Conservation (phyloP, 371 early-diverging fungal genomes). For the Synchytrium microbalum region DNA sequence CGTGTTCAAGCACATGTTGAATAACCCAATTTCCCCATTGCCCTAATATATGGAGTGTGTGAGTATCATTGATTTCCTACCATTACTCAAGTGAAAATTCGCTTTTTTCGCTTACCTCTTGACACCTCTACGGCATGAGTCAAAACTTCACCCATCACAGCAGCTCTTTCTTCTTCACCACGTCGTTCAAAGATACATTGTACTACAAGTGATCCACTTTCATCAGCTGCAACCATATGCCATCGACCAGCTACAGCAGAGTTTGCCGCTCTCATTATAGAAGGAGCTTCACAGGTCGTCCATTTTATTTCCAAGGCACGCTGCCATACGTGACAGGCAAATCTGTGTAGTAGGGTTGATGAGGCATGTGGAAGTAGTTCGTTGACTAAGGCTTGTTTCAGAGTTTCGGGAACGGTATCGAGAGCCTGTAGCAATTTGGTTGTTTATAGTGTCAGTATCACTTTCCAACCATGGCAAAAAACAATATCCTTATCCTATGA, state of each 20-base stretch:
- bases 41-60: slow-evolving; percentile 21
- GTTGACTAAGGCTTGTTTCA: slow-evolving; percentile 45
- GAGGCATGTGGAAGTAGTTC: slow-evolving; percentile 56
- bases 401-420: slow-evolving; percentile 54
- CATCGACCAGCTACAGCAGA: slow-evolving; percentile 50
- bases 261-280: slow-evolving; percentile 54
- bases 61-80: neutral
- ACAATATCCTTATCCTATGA: neutral
- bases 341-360: slow-evolving; percentile 66
- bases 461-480: too few species aligned
- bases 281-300: slow-evolving; percentile 35
- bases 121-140: slow-evolving; percentile 51
- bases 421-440: slow-evolving; percentile 36
- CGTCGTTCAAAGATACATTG: slow-evolving; percentile 73
- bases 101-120: slow-evolving; percentile 28
- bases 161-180: slow-evolving; percentile 51
- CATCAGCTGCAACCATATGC: slow-evolving; percentile 64
- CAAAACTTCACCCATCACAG: slow-evolving; percentile 53
- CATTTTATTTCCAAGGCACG: slow-evolving; percentile 65
- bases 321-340: slow-evolving; percentile 77
- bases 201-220: slow-evolving; percentile 70
- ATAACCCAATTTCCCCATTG: slow-evolving; percentile 80
- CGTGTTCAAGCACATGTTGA: slow-evolving; percentile 65
- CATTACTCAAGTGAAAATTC: neutral
- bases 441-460: too few species aligned